Base-by-base conservation (phyloP, 345 rosid species). In the Cardiospermum halicacabum region DNA sequence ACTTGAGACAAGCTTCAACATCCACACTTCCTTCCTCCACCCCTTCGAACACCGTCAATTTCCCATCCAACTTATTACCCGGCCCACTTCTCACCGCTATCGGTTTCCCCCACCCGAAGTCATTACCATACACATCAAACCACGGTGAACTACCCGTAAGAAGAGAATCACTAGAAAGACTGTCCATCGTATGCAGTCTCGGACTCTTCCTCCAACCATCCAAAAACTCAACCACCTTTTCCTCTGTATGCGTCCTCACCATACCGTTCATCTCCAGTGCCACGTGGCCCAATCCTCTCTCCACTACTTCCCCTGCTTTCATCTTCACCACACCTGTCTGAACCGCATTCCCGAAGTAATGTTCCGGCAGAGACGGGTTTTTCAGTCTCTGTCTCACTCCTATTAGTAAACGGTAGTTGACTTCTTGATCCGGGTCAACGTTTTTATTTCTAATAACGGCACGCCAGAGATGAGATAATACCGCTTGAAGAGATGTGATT, bases 61-160 rank as follows among this genome's bases (percentile, higher is more conserved):
- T 74, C 12, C 81, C 76, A 8, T 68, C 75, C 1, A 6, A 27
- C 21, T 70, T 60, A 56, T 56, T 32, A 0, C 37, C 64, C 0
- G 56, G 1, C 5, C 79, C 74, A 28, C 65, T 69, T 22, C 79
- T 54, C 11, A 61, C 67, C 0, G 84, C 75, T 11, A 72, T 43
- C 1, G 74, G 78, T 32, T 34, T 73, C 56, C 70, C 80, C 76
- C 64, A 83, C 10, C 87, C 87, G 6, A 83, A 78, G 26, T 80
- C 76, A 13, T 72, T 75, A 0, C 74, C 76, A 3, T 72, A 81
- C 30, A 78, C 70, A 40, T 76, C 22, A 56, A 77, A 78, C 43
- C 86, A 11, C 0, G 82, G 83, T 0, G 84, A 82, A 56, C 86
- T 53, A 30, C 72, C 54, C 0, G 28, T 25, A 24, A 0, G 5